phyloP scores from a whole-genome alignment of 306 rosid genomes.

The Parietaria judaica region DNA sequence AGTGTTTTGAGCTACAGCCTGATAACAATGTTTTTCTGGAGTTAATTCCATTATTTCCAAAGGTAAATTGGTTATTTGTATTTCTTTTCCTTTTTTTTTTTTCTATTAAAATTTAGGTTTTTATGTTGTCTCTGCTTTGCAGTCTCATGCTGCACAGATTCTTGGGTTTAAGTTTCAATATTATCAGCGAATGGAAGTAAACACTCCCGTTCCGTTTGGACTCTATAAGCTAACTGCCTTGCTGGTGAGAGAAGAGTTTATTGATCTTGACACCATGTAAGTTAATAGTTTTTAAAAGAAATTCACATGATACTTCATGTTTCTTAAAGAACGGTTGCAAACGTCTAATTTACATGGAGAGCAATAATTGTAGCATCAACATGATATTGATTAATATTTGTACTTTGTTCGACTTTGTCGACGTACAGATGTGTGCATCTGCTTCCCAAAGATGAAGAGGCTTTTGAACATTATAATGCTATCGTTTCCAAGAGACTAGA shows the following conservation, averaged over 20 bases:
- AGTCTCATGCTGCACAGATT: conserved; percentile 98
- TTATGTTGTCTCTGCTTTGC: conserved; percentile 35
- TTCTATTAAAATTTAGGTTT: conserved; percentile 12
- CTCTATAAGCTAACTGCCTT: conserved; percentile 83
- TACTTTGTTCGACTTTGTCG: too few species aligned
- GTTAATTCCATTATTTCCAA: conserved; percentile 92
- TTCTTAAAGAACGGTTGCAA: neutral
- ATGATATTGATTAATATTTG: too few species aligned
- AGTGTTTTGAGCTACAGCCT: conserved; percentile 94
- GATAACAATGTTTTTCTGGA: conserved; percentile 64
- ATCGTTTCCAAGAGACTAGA: conserved; percentile 84
- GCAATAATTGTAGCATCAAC: too few species aligned
- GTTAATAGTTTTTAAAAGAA: conserved; percentile 13
- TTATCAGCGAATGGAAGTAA: conserved; percentile 95
- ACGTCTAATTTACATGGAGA: too few species aligned
- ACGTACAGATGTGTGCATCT: conserved; percentile 70
- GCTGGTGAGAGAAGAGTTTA: conserved; percentile 87
- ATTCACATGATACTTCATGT: neutral
- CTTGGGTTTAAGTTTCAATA: conserved; percentile 94
- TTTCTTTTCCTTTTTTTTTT: neutral
- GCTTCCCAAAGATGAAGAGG: conserved; percentile 83
- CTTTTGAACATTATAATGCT: conserved; percentile 73
- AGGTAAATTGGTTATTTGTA: conserved; percentile 39
- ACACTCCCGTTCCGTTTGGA: conserved; percentile 73
- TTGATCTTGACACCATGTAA: conserved; percentile 93